Base-by-base conservation (phyloP, 2,329 filamentous ascomycete genomes). In the Botrytis fragariae region DNA sequence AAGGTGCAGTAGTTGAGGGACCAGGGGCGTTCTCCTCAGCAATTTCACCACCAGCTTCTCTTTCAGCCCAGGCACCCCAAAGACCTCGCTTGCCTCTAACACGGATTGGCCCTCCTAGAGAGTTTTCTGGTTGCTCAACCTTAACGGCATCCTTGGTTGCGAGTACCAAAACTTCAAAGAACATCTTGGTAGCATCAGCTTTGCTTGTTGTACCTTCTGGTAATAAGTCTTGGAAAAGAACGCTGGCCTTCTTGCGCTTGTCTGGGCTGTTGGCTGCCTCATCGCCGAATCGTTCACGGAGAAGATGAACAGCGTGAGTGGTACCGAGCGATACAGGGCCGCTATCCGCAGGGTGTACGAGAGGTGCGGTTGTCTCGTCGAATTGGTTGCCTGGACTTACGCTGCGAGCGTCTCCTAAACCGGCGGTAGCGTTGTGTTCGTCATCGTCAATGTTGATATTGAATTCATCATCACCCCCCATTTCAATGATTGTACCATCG, bases 121-220 rank as follows among this genome's bases (percentile, higher is more conserved):
- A 80, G 22, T 88, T 88, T 75, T 91, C 86, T 67, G 88, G 88
- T 83, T 99, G 96, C 81, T 98, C 95, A 39, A 98, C 94, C 84
- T 97, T 97, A 84, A 99, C 93, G 42, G 96, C 96, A 81, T 99
- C 96, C 84, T 99, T 99, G 60, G 96, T 99, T 8, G 95, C 96
- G 64, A 99, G 87, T 4, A 99, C 96, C 37, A 99, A 87, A 72
- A 96, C 92, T 84, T 99, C 96, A 79, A 99, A 99, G 85, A 99
- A 99, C 94, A 99, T 98, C 87, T 98, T 98, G 61, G 96, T 99
- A 0, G 96, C 96, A 79, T 98, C 96, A 14, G 92, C 92, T 82
- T 93, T 93, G 77, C 88, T 94, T 0, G 95, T 95, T 74, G 88
- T 89, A 76, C 87, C 84, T 83, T 97, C 93, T 0, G 96, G 96